These are phyloP conservation scores for Penicillium sp. DNA, from an alignment of 2,329 filamentous ascomycete species.

Conservation along the genomic window DNA sequence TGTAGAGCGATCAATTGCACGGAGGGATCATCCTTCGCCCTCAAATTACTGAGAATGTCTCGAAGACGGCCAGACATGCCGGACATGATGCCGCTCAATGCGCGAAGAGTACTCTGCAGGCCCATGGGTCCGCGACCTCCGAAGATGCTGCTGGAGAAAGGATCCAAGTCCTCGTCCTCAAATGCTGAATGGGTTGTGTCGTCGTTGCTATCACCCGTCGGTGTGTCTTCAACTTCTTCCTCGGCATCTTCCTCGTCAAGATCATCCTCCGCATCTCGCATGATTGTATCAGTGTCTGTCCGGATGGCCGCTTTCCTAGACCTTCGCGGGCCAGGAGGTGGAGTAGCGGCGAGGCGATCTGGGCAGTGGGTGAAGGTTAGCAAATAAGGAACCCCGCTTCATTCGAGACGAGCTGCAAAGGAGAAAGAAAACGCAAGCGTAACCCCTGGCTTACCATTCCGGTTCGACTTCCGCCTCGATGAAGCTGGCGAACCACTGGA, in stretches of 20 bases:
- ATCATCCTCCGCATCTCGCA: constrained; percentile 62
- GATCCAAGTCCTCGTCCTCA: constrained; percentile 55
- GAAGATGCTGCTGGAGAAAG: constrained; percentile 59
- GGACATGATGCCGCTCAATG: constrained; percentile 86
- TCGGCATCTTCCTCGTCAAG: constrained; percentile 35
- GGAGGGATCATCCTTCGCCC: constrained; percentile 77
- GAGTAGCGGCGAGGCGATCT: constrained; percentile 32
- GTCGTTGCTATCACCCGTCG: constrained; percentile 60
- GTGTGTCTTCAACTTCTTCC: constrained; percentile 53
- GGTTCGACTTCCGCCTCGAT: constrained; percentile 66
- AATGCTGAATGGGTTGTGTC: constrained; percentile 49
- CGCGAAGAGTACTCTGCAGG: constrained; percentile 74
- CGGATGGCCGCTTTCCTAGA: constrained; percentile 51
- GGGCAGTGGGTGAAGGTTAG: constrained; percentile 6
- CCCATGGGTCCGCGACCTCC: constrained; percentile 58
- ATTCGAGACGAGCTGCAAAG: too few species aligned
- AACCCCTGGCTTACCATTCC: constrained; percentile 57
- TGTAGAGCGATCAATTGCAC: constrained; percentile 87
- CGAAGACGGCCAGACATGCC: constrained; percentile 74
- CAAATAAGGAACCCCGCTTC: background rate
- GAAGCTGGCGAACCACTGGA: constrained; percentile 52
- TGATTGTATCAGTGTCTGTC: constrained; percentile 60
- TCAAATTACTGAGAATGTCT: constrained; percentile 68
- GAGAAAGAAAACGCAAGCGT: too few species aligned
- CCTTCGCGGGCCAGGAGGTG: constrained; percentile 34